Evolutionary conservation across 257 asterid species (phyloP).

Genomic region (Gentiana straminea): DNA sequence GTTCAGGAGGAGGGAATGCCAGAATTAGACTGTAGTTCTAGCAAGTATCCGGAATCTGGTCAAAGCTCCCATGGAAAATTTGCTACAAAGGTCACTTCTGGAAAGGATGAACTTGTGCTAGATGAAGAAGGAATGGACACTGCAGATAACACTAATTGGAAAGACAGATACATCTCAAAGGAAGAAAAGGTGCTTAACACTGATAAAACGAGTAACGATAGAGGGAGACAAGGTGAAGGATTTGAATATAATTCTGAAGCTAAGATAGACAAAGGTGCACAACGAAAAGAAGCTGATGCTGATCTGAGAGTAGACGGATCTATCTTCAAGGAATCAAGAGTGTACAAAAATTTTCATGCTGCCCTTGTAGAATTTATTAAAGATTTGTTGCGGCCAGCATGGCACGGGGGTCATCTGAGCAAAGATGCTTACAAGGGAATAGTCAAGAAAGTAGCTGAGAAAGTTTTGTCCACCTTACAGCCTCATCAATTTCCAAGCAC

Average conservation of each 20-base stretch:
- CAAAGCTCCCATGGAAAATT: slow-evolving; percentile 11
- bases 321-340: slow-evolving; percentile 32
- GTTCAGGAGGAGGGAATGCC: slow-evolving; percentile 11
- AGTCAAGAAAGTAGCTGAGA: slow-evolving; percentile 64
- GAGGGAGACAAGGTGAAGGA: slow-evolving; percentile 25
- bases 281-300: slow-evolving; percentile 24
- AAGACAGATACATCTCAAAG: slow-evolving; percentile 19
- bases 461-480: slow-evolving; percentile 53
- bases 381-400: slow-evolving; percentile 68
- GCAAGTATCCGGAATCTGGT: slow-evolving; percentile 14
- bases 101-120: slow-evolving; percentile 11
- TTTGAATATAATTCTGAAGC: slow-evolving; percentile 15
- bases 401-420: slow-evolving; percentile 70
- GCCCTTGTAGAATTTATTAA: slow-evolving; percentile 70
- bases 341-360: slow-evolving; percentile 40
- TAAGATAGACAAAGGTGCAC: slow-evolving; percentile 30
- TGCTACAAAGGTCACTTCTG: slow-evolving; percentile 6
- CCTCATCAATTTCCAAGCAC: slow-evolving; percentile 63
- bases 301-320: slow-evolving; percentile 23
- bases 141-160: slow-evolving; percentile 13
- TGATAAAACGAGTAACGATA: slow-evolving; percentile 19
- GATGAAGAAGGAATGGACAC: slow-evolving; percentile 15
- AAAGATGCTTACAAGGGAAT: slow-evolving; percentile 72
- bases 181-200: slow-evolving; percentile 31
- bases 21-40: slow-evolving; percentile 20